These are phyloP conservation scores for Tripterygium wilfordii DNA, from an alignment of 177 flowering plant genomes.

Conservation along the genomic window DNA sequence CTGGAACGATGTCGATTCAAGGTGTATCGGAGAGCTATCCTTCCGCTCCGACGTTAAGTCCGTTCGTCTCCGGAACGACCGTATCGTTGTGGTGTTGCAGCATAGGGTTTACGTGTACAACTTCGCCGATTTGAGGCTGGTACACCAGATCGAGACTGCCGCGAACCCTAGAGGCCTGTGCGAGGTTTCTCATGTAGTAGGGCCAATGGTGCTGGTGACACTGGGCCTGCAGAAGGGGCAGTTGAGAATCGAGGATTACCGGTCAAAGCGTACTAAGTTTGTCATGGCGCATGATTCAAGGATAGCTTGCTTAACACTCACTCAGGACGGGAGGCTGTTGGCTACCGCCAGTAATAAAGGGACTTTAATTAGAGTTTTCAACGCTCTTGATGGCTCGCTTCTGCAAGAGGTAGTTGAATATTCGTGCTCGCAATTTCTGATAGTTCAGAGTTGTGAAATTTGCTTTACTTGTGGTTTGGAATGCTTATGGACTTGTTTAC, in stretches of 20 bases:
- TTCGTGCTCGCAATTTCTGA: too few relatives aligned
- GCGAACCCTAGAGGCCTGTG: conserved; percentile 54
- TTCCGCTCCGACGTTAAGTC: conserved; percentile 48
- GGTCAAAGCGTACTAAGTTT: conserved; percentile 38
- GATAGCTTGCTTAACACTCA: conserved; percentile 44
- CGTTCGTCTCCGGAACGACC: conserved; percentile 39
- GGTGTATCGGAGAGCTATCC: conserved; percentile 52
- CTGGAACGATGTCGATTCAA: conserved; percentile 52
- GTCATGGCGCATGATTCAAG: conserved; percentile 53
- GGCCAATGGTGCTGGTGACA: conserved; percentile 40
- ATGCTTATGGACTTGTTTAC: too few relatives aligned
- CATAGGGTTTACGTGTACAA: conserved; percentile 48
- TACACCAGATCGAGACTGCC: conserved; percentile 55
- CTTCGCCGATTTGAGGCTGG: conserved; percentile 42
- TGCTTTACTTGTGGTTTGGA: too few relatives aligned
- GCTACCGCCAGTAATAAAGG: conserved; percentile 63
- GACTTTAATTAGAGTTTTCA: conserved; percentile 46
- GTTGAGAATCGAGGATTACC: conserved; percentile 50
- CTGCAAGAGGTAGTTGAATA: conserved; percentile 45
- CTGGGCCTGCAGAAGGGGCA: conserved; percentile 57
- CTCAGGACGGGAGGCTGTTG: conserved; percentile 42
- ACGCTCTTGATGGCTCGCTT: conserved; percentile 36
- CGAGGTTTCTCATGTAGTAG: conserved; percentile 35
- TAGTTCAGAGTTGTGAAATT: too few relatives aligned
- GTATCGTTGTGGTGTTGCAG: conserved; percentile 43